Percentiles rank a stretch among this genome's conserved stretches.
Conservation (phyloP, 371 early-diverging fungal genomes). For the Actinomortierella ambigua region DNA sequence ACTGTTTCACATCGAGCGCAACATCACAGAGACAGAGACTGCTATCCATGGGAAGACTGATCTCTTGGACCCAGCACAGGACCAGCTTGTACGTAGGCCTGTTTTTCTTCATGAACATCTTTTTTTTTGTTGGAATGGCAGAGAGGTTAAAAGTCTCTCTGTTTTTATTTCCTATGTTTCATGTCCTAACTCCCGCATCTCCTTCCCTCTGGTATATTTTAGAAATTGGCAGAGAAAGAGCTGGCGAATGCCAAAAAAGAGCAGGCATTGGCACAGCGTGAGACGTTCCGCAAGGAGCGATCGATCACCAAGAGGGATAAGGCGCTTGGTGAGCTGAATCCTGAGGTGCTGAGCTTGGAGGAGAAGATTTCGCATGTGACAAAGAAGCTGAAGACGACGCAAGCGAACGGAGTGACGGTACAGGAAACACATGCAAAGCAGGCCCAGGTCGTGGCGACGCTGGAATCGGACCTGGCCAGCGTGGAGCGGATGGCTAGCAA, state of each 20-base stretch:
- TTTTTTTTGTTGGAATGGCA: no score
- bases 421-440: slow-evolving; percentile 65
- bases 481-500: slow-evolving; percentile 52
- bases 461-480: slow-evolving; percentile 18
- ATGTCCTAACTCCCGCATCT: not conserved
- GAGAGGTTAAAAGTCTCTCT: no score
- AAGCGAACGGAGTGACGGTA: slow-evolving; percentile 57
- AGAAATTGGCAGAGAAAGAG: slow-evolving; percentile 55
- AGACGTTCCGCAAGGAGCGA: slow-evolving; percentile 73
- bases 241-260: slow-evolving; percentile 70
- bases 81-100: slow-evolving; percentile 47
- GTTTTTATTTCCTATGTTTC: no score
- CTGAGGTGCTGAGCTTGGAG: slow-evolving; percentile 65
- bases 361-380: slow-evolving; percentile 74
- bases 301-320: slow-evolving; percentile 69
- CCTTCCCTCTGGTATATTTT: slow-evolving; percentile 8
- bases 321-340: slow-evolving; percentile 63
- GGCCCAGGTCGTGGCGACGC: slow-evolving; percentile 42
- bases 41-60: slow-evolving; percentile 48
- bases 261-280: slow-evolving; percentile 77
- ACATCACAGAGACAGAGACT: slow-evolving; percentile 55
- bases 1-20: slow-evolving; percentile 82
- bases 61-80: slow-evolving; percentile 31
- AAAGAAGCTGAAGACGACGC: slow-evolving; percentile 69
- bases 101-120: no score